Evolutionary conservation across 2,329 filamentous ascomycete species (phyloP), one percentile per base, ranked within the genome.

Genomic region (Exophiala bonariae): DNA sequence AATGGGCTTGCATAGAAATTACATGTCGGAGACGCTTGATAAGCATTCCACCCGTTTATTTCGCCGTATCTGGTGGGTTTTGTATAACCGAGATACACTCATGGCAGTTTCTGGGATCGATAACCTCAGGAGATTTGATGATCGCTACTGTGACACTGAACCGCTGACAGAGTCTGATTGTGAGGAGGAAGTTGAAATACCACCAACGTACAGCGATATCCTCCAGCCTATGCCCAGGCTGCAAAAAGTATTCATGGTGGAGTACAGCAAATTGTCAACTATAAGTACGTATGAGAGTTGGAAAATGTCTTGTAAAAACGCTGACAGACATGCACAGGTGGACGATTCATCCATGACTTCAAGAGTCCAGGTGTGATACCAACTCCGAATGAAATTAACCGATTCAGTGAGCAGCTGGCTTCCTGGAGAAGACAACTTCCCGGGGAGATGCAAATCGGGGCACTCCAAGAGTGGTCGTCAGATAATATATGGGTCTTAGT

Each of bases 251-350:
- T 43, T 43, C 30, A 43, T 43, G 40, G 30, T 43, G 13, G 40
- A 43, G n/a, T 31, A 31, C 20, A 33, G 30, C 28, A 43, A 43
- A 30, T 14, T 43, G 13, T 43, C 40, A 19, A 43, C 32, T n/a
- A 35, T 43, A 13, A 43, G 40, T 43, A 34, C 33, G 40, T 32
- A 18, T 23, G 19, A 13, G 38, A 7, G 23, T 6, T 26, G 23
- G 23, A 26, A 6, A 26, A 6, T 11, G 11, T 26, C 6, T 26
- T 11, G 6, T 13, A 34, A 34, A 14, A 34, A 34, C 14, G 32
- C 17, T 34, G 14, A 34, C 14, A 8, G 6, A 34, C 32, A 14
- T 34, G 13, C 7, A 9, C 16, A 37, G 35, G 40, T 34, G 40
- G 28, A 8, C 3, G 8, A 13, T 43, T 43, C n/a, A 20, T 43